These are phyloP conservation scores for Posidonia oceanica DNA, from an alignment of 116 monocot species.

Conservation along the genomic window DNA sequence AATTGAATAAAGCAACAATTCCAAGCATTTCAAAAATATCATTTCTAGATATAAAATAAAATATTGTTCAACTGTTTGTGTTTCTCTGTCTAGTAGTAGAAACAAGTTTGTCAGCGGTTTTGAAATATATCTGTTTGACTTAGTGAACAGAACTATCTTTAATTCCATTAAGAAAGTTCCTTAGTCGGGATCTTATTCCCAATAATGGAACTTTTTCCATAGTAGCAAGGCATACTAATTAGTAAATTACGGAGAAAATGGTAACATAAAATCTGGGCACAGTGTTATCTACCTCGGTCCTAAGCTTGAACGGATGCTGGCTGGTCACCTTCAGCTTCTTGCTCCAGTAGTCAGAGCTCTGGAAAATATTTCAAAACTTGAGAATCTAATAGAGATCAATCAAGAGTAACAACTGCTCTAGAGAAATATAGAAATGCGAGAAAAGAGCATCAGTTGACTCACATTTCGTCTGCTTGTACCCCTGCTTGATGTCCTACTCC, in stretches of 20 bases:
- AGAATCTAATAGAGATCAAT: not conserved
- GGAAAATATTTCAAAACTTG: conserved; percentile 5
- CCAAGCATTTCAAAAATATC: too few relatives aligned
- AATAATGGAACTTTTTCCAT: too few relatives aligned
- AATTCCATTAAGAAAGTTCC: too few relatives aligned
- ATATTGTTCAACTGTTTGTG: too few relatives aligned
- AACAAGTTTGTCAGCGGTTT: too few relatives aligned
- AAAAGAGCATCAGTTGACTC: conserved; percentile 5
- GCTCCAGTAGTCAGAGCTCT: conserved; percentile 80
- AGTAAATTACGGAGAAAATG: not conserved
- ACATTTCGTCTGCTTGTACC: conserved; percentile 49
- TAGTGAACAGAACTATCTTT: not conserved
- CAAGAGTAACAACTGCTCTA: not conserved
- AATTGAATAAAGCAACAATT: too few relatives aligned
- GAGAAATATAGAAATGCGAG: not conserved
- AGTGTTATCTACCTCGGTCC: conserved; percentile 59
- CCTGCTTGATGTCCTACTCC: conserved; percentile 39
- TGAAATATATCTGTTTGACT: too few relatives aligned
- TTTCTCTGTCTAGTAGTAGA: too few relatives aligned
- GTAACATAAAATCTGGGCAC: not conserved
- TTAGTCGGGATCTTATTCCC: too few relatives aligned
- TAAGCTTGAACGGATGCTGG: conserved; percentile 80
- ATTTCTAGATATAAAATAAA: too few relatives aligned
- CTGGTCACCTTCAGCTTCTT: conserved; percentile 83
- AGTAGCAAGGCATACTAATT: too few relatives aligned